Percentiles rank a stretch among this genome's conserved stretches.
phyloP scores from a whole-genome alignment of 2,329 filamentous ascomycete species.

The Macrophomina tecta region DNA sequence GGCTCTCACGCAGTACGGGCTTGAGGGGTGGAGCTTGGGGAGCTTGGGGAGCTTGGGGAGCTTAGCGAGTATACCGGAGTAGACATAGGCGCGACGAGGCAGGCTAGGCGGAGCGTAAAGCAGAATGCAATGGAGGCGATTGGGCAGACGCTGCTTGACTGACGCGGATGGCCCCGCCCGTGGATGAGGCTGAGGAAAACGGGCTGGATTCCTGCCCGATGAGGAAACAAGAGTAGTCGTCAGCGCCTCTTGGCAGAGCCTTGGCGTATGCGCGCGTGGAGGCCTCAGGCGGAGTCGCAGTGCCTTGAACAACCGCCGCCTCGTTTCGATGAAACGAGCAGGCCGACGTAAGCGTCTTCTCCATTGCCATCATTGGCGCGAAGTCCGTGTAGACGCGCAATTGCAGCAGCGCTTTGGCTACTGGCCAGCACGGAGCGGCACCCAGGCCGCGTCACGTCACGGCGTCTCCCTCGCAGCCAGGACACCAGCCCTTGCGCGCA shows the following conservation, averaged over 20 bases:
- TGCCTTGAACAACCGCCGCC: background rate
- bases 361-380: background rate
- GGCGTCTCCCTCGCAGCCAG: background rate
- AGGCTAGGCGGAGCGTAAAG: background rate
- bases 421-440: background rate
- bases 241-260: constrained; percentile 22
- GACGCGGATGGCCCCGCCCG: constrained; percentile 2
- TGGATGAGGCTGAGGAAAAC: constrained; percentile 19
- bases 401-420: background rate
- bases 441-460: constrained; percentile 15
- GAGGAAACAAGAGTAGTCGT: constrained; percentile 15
- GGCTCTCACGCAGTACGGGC: background rate
- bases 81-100: background rate
- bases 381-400: constrained; percentile 17
- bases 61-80: background rate
- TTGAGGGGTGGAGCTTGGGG: background rate
- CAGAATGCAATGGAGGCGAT: background rate
- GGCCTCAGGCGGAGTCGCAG: background rate
- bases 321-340: constrained; percentile 7
- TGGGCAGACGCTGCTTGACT: background rate
- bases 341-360: background rate
- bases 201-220: background rate
- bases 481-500: background rate
- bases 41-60: constrained; percentile 9
- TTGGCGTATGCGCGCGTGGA: constrained; percentile 9